phyloP scores from a whole-genome alignment of 805 yeast species.

The Wickerhamomyces bisporus region DNA sequence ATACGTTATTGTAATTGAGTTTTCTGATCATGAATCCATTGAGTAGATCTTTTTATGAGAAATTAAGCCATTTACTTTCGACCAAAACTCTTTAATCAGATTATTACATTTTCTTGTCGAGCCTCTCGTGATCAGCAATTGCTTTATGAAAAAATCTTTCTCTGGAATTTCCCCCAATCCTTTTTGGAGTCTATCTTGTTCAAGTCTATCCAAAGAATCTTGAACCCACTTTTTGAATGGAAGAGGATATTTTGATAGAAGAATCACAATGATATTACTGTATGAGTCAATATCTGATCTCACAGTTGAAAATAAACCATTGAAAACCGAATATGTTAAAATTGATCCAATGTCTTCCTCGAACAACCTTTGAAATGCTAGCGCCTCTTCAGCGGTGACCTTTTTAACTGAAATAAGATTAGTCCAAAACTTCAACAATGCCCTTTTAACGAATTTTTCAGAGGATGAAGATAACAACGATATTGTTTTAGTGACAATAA shows the following conservation, averaged over 20 bases:
- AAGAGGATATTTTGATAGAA: constrained; percentile 46
- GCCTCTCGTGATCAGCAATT: constrained; percentile 60
- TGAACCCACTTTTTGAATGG: constrained; percentile 45
- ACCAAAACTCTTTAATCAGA: constrained; percentile 60
- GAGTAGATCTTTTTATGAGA: constrained; percentile 17
- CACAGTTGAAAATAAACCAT: constrained; percentile 42
- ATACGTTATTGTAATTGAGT: neutral
- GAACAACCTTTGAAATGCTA: constrained; percentile 25
- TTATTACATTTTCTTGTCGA: constrained; percentile 50
- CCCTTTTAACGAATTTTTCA: constrained; percentile 47
- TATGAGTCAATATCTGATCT: constrained; percentile 59
- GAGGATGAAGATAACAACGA: constrained; percentile 29
- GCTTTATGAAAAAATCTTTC: constrained; percentile 45
- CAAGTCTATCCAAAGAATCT: constrained; percentile 24
- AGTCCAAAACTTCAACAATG: constrained; percentile 51
- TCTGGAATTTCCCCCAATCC: constrained; percentile 24
- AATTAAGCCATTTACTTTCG: constrained; percentile 49
- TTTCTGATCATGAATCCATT: constrained; percentile 5
- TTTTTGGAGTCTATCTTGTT: constrained; percentile 20
- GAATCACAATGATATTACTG: constrained; percentile 44
- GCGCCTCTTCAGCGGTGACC: constrained; percentile 40
- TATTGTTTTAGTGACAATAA: constrained; percentile 24
- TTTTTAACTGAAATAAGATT: constrained; percentile 39
- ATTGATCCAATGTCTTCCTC: constrained; percentile 25
- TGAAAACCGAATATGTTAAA: constrained; percentile 31